These are phyloP conservation scores for Yamadazyma insecticola DNA, from an alignment of 805 yeast species.

Conservation along the genomic window DNA sequence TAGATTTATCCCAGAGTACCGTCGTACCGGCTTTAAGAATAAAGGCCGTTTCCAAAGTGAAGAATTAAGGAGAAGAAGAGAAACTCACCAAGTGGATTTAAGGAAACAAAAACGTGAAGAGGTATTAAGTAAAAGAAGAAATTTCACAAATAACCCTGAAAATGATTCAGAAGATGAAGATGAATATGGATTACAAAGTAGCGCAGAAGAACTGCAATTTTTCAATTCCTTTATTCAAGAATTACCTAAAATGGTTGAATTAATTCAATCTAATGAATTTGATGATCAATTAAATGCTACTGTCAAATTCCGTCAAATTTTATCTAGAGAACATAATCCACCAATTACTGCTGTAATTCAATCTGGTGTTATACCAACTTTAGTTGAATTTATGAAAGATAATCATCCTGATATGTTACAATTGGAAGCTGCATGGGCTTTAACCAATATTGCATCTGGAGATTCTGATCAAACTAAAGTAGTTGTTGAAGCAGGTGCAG, in stretches of 20 bases:
- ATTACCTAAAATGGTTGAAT: constrained; percentile 80
- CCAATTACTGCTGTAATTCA: constrained; percentile 92
- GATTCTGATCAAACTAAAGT: constrained; percentile 81
- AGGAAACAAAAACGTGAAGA: constrained; percentile 97
- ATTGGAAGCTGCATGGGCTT: constrained; percentile 99
- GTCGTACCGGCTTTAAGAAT: constrained; percentile 94
- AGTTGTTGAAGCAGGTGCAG: constrained; percentile 92
- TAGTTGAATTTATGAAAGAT: constrained; percentile 75
- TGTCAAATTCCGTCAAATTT: constrained; percentile 85
- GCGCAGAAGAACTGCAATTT: constrained; percentile 42
- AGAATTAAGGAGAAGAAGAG: constrained; percentile 96
- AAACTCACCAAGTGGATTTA: constrained; percentile 92
- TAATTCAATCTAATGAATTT: constrained; percentile 68
- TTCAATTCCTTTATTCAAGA: constrained; percentile 47
- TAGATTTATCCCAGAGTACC: constrained; percentile 93
- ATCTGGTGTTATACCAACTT: constrained; percentile 87
- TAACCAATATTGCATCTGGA: constrained; percentile 96
- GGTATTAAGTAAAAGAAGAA: constrained; percentile 89
- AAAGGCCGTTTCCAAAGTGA: constrained; percentile 91
- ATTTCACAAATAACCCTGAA: constrained; percentile 42
- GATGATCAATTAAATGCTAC: constrained; percentile 86
- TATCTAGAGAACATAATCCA: constrained; percentile 92
- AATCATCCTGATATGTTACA: constrained; percentile 83
- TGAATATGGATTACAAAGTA: constrained; percentile 28
- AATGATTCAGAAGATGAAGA: constrained; percentile 43